phyloP scores from a whole-genome alignment of 2,329 filamentous ascomycete species.

The Colletotrichum sp. region DNA sequence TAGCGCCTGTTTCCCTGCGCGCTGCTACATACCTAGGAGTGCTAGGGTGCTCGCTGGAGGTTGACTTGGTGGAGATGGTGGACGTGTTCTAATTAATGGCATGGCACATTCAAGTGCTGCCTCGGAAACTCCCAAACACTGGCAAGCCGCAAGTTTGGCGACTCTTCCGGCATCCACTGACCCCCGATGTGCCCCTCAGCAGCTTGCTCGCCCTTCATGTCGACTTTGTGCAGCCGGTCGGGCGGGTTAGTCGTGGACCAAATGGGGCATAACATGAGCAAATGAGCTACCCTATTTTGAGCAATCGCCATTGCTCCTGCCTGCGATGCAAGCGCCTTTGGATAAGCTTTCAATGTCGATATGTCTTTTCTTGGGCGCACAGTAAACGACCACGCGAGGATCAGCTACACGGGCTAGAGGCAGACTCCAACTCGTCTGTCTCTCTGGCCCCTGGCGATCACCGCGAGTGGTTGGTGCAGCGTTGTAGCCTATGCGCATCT shows the following conservation, averaged over 20 bases:
- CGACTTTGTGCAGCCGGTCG: background rate
- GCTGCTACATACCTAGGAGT: background rate
- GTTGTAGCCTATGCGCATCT: background rate
- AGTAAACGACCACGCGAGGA: background rate
- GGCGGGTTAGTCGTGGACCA: background rate
- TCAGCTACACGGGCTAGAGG: background rate
- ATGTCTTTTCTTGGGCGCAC: background rate
- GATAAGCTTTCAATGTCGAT: background rate
- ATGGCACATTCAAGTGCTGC: background rate
- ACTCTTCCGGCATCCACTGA: background rate
- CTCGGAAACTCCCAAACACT: background rate
- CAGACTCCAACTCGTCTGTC: background rate
- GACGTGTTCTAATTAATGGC: constrained; percentile 1
- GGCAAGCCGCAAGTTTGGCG: background rate
- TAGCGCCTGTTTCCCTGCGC: background rate
- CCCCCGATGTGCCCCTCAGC: background rate
- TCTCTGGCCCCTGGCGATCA: constrained; percentile 7
- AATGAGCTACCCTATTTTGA: background rate
- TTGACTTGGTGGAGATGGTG: background rate
- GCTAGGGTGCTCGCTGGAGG: background rate
- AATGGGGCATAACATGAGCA: background rate
- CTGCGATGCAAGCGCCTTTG: background rate
- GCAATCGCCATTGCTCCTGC: background rate
- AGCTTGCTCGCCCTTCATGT: background rate
- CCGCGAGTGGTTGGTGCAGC: background rate